Percentiles rank a stretch among this genome's conserved stretches.
Conservation (phyloP, 495 filamentous ascomycete species). For the Friedmanniomyces simplex region DNA sequence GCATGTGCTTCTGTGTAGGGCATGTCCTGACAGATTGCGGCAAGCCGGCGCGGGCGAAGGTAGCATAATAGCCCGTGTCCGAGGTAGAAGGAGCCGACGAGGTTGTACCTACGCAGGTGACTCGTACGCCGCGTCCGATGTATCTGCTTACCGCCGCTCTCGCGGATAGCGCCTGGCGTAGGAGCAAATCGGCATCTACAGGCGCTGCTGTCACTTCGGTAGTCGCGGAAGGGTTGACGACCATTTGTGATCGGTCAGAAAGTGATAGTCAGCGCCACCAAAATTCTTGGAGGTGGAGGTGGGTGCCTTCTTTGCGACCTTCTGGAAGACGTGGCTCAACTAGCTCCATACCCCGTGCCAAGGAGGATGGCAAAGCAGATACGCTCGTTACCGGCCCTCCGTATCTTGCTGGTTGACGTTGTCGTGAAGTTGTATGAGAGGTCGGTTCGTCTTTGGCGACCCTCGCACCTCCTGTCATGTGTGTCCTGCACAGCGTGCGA, state of each 20-base stretch:
- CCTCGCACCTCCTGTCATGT: not conserved
- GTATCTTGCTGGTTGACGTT: too few species aligned
- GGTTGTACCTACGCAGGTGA: not conserved
- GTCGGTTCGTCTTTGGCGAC: not conserved
- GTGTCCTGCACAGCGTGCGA: not conserved
- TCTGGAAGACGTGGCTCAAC: not conserved
- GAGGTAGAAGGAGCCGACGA: not conserved
- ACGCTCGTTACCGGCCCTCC: too few species aligned
- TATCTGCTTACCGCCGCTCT: too few species aligned
- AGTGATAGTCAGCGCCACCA: not conserved
- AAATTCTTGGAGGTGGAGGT: not conserved
- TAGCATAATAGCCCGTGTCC: not conserved
- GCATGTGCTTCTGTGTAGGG: conserved; percentile 5
- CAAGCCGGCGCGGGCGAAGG: not conserved
- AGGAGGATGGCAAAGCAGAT: not conserved
- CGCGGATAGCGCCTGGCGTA: not conserved
- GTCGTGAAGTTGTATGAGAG: not conserved
- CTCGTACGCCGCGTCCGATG: too few species aligned
- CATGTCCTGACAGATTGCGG: not conserved
- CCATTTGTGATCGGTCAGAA: not conserved
- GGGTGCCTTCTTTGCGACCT: not conserved
- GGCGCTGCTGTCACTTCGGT: not conserved
- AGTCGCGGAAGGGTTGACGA: not conserved
- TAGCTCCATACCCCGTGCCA: not conserved
- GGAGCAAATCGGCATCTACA: not conserved